Conservation (phyloP, 1,284 basidiomycete species). For the Rhodotorula sp. region DNA sequence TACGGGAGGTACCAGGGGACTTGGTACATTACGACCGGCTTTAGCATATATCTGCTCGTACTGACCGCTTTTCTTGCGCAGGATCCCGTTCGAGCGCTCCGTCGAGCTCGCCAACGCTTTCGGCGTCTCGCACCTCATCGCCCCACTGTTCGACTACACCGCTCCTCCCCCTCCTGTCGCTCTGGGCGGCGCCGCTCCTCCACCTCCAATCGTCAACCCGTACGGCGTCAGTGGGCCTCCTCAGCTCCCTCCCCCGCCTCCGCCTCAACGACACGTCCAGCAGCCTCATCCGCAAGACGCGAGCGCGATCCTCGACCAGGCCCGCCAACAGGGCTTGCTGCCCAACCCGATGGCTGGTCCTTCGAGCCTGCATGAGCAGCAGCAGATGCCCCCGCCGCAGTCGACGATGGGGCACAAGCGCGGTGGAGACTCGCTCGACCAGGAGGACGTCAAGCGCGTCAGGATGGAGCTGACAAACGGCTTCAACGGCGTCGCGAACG, state of each 20-base stretch:
- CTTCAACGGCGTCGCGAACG: not conserved
- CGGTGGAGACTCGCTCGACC: slow-evolving; percentile 10
- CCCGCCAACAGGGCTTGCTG: slow-evolving; percentile 76
- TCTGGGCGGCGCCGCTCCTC: slow-evolving; percentile 12
- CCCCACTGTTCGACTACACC: slow-evolving; percentile 86
- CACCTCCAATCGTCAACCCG: slow-evolving; percentile 23
- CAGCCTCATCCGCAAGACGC: slow-evolving; percentile 56
- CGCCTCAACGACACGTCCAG: slow-evolving; percentile 6
- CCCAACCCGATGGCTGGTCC: slow-evolving; percentile 56
- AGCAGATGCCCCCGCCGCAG: slow-evolving; percentile 1
- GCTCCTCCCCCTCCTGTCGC: slow-evolving; percentile 53
- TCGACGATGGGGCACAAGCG: slow-evolving; percentile 22
- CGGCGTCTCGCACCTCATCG: slow-evolving; percentile 76
- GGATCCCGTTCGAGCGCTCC: slow-evolving; percentile 89
- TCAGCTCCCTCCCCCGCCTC: slow-evolving; percentile 9
- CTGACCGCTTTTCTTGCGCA: slow-evolving; percentile 45
- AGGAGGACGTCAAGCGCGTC: slow-evolving; percentile 30
- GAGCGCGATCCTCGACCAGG: slow-evolving; percentile 72
- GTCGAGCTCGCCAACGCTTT: slow-evolving; percentile 86
- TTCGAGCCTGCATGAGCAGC: not conserved
- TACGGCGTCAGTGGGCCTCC: not conserved
- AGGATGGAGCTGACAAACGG: slow-evolving; percentile 22
- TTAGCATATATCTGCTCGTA: not conserved
- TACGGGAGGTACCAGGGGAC: slow-evolving; percentile 99
- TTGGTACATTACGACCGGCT: slow-evolving; percentile 61